Percentiles rank a stretch among this genome's conserved stretches.
Conservation (phyloP, 768 basidiomycete species). For the Leccinum sublutescens region DNA sequence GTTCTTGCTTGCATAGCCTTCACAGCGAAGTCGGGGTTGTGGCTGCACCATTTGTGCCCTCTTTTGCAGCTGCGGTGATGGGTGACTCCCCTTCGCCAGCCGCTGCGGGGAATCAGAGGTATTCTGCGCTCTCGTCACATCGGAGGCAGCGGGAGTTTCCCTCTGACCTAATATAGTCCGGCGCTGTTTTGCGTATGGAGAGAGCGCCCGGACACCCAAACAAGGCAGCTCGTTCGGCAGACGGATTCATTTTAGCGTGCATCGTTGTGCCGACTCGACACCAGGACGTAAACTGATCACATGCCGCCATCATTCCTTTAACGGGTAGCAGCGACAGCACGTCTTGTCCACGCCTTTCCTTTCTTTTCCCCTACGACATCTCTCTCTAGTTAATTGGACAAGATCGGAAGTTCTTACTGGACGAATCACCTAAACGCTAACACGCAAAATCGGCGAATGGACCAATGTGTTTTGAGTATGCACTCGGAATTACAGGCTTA, state of each 20-base stretch:
- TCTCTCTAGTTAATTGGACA: neutral
- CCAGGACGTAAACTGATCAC: slow-evolving; percentile 27
- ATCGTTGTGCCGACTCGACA: slow-evolving; percentile 13
- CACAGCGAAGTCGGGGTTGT: slow-evolving; percentile 9
- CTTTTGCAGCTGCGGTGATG: slow-evolving; percentile 7
- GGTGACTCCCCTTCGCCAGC: slow-evolving; percentile 1
- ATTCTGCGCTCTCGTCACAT: slow-evolving; percentile 4
- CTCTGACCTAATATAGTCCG: slow-evolving; percentile 10
- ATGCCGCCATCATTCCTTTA: slow-evolving; percentile 23
- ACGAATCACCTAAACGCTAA: slow-evolving; percentile 1
- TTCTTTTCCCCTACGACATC: neutral
- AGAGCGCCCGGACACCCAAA: slow-evolving; percentile 2
- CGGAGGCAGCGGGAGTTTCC: slow-evolving; percentile 10
- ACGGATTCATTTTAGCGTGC: slow-evolving; percentile 8
- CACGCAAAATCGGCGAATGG: slow-evolving; percentile 10
- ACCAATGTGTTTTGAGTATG: slow-evolving; percentile 5
- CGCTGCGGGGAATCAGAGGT: slow-evolving; percentile 10
- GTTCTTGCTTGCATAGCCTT: slow-evolving; percentile 1
- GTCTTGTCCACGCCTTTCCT: slow-evolving; percentile 15
- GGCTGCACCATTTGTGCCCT: slow-evolving; percentile 15
- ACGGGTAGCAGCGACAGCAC: slow-evolving; percentile 8
- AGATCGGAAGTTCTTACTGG: neutral
- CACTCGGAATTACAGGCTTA: slow-evolving; percentile 10
- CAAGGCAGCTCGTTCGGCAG: slow-evolving; percentile 10
- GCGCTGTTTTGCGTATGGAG: slow-evolving; percentile 11